Base-by-base conservation (phyloP, 1,139 yeast genomes). In the Arxiozyma slooffiae region DNA sequence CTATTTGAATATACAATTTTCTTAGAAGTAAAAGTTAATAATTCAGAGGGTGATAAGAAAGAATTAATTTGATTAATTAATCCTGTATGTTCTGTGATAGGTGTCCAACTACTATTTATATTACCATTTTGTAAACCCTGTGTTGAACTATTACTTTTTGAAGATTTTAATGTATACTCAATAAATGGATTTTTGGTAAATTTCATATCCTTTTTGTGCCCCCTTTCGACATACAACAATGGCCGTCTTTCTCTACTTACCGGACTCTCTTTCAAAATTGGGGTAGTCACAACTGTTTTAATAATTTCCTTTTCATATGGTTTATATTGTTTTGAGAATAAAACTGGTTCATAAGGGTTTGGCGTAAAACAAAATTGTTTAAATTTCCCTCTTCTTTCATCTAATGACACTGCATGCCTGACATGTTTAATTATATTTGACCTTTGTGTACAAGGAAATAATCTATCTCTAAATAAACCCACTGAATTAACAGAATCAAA, bases 401-500 rank as follows among this genome's bases (percentile, higher is more conserved):
- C 85, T 41, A 81, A 62, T 52, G 85, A 78, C 1, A 81, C 74
- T 0, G 85, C 85, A 61, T 81, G 87, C 53, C 88, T 68, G 8
- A 80, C 74, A 58, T 80, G 85, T 21, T 72, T 69, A 4, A 81
- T 82, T 44, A 73, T 71, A 7, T 72, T 67, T 42, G 77, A 71
- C 49, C 74, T 69, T 1, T 79, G 73, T 0, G 82, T 72, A 56
- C 69, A 79, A 0, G 86, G 85, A 54, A 81, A 81, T 59, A 78
- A 58, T 46, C 78, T 63, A 59, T 81, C 85, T 48, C 78, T 68
- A 2, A 81, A 54, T 8, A 80, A 57, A 0, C 87, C 87, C 21
- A 81, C 80, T 0, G 85, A 80, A 58, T 80, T 80, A 18, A 81
- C 79, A 0, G 85, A 77, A 64, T 82, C 88, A 74, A 82, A 81